A percentile compares a stretch with the other conserved stretches of the same genome.
These are phyloP conservation scores for Rosa multiflora DNA, from an alignment of 306 rosid genomes.

Conservation along the genomic window DNA sequence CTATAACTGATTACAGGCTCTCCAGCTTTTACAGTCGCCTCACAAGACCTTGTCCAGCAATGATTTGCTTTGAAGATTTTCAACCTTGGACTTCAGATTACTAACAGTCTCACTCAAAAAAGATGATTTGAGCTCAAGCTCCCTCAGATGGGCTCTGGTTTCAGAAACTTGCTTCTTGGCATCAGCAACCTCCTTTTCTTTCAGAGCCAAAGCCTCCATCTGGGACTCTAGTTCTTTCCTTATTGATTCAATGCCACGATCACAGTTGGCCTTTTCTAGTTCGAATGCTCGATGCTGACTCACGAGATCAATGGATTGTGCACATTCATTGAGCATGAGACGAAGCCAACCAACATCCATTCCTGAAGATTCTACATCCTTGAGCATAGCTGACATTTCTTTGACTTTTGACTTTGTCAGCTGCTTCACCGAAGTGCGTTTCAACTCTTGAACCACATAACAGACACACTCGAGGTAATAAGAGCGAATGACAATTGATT, in stretches of 20 bases:
- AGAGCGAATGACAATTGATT: conserved; percentile 73
- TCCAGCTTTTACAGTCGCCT: conserved; percentile 13
- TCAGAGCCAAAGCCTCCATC: conserved; percentile 47
- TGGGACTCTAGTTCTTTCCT: conserved; percentile 56
- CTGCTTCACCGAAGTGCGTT: conserved; percentile 36
- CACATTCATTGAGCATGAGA: conserved; percentile 41
- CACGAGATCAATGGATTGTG: conserved; percentile 47
- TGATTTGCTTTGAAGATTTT: conserved; percentile 44
- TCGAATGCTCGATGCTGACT: conserved; percentile 41
- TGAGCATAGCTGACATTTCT: conserved; percentile 70
- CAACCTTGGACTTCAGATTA: conserved; percentile 55
- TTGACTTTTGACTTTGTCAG: conserved; percentile 57
- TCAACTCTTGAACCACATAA: conserved; percentile 71
- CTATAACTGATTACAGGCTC: background rate
- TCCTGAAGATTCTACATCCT: conserved; percentile 75
- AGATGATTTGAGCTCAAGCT: conserved; percentile 57
- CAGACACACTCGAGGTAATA: conserved; percentile 81
- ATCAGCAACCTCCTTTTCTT: conserved; percentile 59
- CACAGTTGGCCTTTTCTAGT: conserved; percentile 46
- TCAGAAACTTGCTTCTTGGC: conserved; percentile 45
- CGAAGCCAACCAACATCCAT: conserved; percentile 69
- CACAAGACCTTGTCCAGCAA: conserved; percentile 53
- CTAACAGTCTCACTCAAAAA: conserved; percentile 38
- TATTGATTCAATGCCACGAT: conserved; percentile 40
- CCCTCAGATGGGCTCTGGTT: conserved; percentile 52